These are phyloP conservation scores for Fagopyrum homotropicum DNA, from an alignment of 148 eudicot genomes.

Conservation along the genomic window DNA sequence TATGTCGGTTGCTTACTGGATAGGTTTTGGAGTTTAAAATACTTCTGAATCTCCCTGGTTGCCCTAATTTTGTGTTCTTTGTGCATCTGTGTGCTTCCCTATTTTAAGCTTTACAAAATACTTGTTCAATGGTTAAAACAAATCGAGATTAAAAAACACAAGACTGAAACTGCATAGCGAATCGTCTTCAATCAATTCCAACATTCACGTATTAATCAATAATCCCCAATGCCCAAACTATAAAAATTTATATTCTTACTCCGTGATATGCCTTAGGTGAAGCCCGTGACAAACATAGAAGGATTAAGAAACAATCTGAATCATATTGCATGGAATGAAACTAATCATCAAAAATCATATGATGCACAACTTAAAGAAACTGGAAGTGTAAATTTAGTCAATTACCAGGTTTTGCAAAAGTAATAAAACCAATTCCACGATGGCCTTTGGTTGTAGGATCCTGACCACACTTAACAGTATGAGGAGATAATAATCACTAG, in stretches of 20 bases:
- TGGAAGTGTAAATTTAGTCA: neutral
- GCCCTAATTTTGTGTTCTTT: neutral
- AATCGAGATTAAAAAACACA: neutral
- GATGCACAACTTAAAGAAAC: neutral
- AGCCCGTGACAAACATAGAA: neutral
- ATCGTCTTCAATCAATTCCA: neutral
- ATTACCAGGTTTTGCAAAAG: slow-evolving; percentile 80
- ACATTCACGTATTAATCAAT: neutral
- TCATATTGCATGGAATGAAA: neutral
- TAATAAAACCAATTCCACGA: slow-evolving; percentile 97
- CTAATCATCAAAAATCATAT: neutral
- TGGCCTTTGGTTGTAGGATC: slow-evolving; percentile 87
- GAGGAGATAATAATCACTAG: neutral
- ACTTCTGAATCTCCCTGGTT: neutral
- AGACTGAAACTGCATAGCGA: neutral
- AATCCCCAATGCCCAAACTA: neutral
- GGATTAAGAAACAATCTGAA: neutral
- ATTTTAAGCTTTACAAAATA: neutral
- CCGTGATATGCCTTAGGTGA: neutral
- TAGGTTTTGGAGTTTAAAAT: too few species aligned
- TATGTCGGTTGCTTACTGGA: neutral
- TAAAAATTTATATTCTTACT: neutral
- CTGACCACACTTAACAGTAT: slow-evolving; percentile 24
- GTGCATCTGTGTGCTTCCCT: neutral
- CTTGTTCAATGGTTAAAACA: neutral